Percentiles rank a stretch among this genome's conserved stretches.
Evolutionary conservation across 2,329 filamentous ascomycete genomes (phyloP).

Genomic region (Talaromyces sp.): DNA sequence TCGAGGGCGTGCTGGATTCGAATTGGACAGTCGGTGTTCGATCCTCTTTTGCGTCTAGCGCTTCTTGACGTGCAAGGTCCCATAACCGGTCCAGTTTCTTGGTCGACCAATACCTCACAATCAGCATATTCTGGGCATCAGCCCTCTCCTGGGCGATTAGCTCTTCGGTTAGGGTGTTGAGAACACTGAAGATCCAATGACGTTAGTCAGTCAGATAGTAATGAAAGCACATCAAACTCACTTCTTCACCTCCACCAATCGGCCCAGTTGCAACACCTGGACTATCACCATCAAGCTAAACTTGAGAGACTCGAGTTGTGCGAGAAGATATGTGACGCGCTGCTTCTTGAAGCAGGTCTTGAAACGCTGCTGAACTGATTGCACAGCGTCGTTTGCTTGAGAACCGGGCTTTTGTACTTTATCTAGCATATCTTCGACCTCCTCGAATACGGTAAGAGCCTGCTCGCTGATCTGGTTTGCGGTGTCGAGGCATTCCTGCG

Average conservation of each 20-base stretch:
- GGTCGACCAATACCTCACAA: constrained; percentile 37
- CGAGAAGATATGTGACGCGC: constrained; percentile 36
- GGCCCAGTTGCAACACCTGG: constrained; percentile 34
- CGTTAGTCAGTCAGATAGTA: neutral
- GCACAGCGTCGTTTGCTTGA: constrained; percentile 15
- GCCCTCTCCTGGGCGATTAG: constrained; percentile 34
- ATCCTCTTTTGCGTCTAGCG: constrained; percentile 16
- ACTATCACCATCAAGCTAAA: constrained; percentile 35
- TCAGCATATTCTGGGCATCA: constrained; percentile 39
- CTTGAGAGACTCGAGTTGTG: constrained; percentile 37
- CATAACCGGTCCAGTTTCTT: constrained; percentile 33
- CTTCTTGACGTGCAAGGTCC: constrained; percentile 31
- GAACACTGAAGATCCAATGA: constrained; percentile 3
- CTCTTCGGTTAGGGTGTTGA: constrained; percentile 20
- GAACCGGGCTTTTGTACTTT: constrained; percentile 23
- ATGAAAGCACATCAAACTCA: too few relatives aligned
- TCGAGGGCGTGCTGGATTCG: neutral
- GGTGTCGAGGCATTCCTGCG: constrained; percentile 28
- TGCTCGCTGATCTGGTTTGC: constrained; percentile 35
- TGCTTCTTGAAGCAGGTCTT: constrained; percentile 38
- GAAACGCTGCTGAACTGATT: constrained; percentile 30
- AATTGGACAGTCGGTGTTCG: neutral
- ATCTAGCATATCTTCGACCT: constrained; percentile 38
- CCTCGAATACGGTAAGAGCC: constrained; percentile 33
- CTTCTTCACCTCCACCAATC: constrained; percentile 23